phyloP scores from a whole-genome alignment of 2,329 filamentous ascomycete genomes.

The Stagonosporopsis rhizophila region DNA sequence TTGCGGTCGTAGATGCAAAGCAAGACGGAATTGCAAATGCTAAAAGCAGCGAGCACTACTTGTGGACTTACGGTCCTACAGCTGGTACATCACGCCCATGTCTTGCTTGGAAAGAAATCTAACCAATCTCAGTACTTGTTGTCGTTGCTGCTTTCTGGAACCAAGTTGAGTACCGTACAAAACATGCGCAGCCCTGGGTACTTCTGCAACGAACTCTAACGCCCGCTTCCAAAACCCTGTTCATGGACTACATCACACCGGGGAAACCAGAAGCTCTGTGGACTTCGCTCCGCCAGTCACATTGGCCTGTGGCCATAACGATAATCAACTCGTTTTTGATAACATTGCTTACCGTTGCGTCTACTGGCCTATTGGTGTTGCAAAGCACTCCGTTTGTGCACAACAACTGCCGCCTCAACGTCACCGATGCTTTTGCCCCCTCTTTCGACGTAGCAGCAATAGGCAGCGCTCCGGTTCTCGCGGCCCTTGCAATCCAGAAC shows the following conservation, averaged over 20 bases:
- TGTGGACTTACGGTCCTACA: conserved; percentile 19
- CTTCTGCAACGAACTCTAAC: conserved; percentile 1
- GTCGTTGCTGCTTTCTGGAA: conserved; percentile 18
- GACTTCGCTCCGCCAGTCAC: background rate
- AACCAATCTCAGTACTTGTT: conserved; percentile 7
- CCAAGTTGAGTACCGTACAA: conserved; percentile 11
- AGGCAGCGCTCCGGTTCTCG: background rate
- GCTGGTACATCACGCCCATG: conserved; percentile 1
- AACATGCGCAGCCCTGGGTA: conserved; percentile 15
- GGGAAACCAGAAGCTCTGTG: background rate
- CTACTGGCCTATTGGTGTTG: conserved; percentile 1
- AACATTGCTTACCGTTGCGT: conserved; percentile 1
- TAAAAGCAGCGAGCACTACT: conserved; percentile 9
- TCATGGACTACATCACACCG: conserved; percentile 19
- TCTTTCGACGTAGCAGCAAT: background rate
- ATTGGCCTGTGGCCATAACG: conserved; percentile 5
- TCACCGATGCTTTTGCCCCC: background rate
- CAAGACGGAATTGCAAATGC: background rate
- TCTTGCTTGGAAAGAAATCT: background rate
- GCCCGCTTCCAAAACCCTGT: conserved; percentile 10
- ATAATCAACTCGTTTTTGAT: conserved; percentile 1
- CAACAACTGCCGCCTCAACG: background rate
- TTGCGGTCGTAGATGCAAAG: conserved; percentile 4
- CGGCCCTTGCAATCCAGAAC: background rate
- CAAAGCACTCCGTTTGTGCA: conserved; percentile 1